phyloP scores from a whole-genome alignment of 768 basidiomycete genomes.

The button mushroom (Agaricus bisporus) region DNA sequence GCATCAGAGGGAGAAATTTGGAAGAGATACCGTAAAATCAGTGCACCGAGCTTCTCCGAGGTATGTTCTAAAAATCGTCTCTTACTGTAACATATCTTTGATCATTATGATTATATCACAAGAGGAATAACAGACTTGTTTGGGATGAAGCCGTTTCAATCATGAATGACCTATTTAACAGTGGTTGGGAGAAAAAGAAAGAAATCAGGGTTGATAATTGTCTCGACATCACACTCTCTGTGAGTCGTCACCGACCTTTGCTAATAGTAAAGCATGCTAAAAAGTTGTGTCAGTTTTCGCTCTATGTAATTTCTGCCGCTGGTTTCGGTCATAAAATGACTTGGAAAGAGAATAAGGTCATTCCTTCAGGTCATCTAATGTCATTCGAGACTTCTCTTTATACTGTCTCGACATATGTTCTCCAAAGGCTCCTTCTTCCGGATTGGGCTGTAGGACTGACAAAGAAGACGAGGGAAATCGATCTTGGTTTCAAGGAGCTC shows the following conservation, averaged over 20 bases:
- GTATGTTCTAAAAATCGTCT: constrained; percentile 20
- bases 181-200: constrained; percentile 37
- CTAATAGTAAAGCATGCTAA: neutral
- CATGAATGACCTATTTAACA: constrained; percentile 33
- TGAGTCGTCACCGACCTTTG: constrained; percentile 17
- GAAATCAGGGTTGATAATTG: constrained; percentile 35
- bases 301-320: constrained; percentile 40
- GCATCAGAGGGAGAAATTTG: constrained; percentile 54
- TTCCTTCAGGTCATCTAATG: constrained; percentile 35
- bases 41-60: constrained; percentile 55
- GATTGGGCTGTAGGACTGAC: constrained; percentile 29
- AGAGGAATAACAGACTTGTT: constrained; percentile 40
- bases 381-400: constrained; percentile 39
- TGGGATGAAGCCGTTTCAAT: constrained; percentile 39
- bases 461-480: constrained; percentile 21
- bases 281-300: constrained; percentile 31
- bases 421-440: constrained; percentile 27
- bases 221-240: constrained; percentile 44
- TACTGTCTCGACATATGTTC: constrained; percentile 25
- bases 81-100: neutral
- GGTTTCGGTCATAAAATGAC: constrained; percentile 42
- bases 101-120: neutral
- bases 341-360: constrained; percentile 30
- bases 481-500: constrained; percentile 33
- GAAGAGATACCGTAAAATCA: constrained; percentile 56